These are phyloP conservation scores for Inga oerstediana DNA, from an alignment of 306 rosid species.

Conservation along the genomic window DNA sequence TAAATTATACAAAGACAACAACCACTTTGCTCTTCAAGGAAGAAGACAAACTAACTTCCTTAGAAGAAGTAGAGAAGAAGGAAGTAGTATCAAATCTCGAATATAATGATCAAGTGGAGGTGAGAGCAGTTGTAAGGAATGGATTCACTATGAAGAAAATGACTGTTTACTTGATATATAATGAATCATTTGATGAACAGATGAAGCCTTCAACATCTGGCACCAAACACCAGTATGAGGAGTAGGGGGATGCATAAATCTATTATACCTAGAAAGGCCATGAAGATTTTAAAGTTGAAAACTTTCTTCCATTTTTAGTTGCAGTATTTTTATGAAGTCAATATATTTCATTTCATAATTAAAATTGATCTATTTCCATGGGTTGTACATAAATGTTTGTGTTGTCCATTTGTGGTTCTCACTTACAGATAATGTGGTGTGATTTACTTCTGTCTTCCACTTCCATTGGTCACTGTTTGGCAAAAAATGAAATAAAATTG, in stretches of 20 bases:
- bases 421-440: too few species aligned
- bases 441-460: too few species aligned
- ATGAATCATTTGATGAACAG: neutral
- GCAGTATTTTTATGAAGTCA: too few species aligned
- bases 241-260: neutral
- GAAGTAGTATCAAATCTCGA: neutral
- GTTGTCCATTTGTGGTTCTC: too few species aligned
- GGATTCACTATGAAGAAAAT: neutral
- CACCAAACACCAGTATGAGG: neutral
- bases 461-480: too few species aligned
- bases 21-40: neutral
- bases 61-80: neutral
- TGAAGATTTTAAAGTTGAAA: neutral
- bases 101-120: neutral
- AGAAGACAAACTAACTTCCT: neutral
- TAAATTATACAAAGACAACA: neutral
- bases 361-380: too few species aligned
- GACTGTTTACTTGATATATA: neutral
- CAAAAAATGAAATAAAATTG: too few species aligned
- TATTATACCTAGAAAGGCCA: neutral
- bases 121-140: neutral
- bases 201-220: neutral
- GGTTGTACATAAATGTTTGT: too few species aligned
- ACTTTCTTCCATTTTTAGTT: too few species aligned
- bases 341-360: too few species aligned